Evolutionary conservation across 495 filamentous ascomycete genomes (phyloP), one percentile per base, ranked within the genome.

Genomic region (Mytilinidion resinicola): DNA sequence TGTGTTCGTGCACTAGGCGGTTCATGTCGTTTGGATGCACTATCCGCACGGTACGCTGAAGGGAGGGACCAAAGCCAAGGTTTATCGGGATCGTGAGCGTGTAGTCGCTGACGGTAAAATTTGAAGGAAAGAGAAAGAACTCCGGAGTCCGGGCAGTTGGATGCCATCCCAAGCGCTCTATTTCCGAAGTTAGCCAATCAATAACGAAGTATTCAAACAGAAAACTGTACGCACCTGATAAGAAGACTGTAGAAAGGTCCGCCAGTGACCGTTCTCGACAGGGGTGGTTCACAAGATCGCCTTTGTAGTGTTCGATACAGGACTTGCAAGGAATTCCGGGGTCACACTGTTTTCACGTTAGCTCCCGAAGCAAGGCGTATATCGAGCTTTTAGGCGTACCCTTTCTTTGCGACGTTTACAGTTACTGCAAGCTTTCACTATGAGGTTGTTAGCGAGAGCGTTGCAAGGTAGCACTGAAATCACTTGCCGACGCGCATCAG

Each of bases 261-360:
- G 49, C 52, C 12, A 66, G 39, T 1, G 59, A 36, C 6, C 51
- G 48, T 35, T 64, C 60, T 37, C 66, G 66, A 47, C 64, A 66
- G 6, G 63, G 66, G 17, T 52, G 21, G 11, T 61, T 41, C 10
- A 64, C 25, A 9, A 69, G 54, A 30, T 66, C 54, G 47, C 51
- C 55, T 47, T 62, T 64, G 52, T 61, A 69, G 41, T 69, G 61
- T 3, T 62, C 53, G 4, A 69, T 52, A 42, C 66, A 69, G 8
- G 66, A 42, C 33, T 61, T 61, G 57, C 66, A 69, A 19, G 66
- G 66, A 34, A 58, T 64, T 2, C 63, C 63, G 17, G 56, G 56
- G 33, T 69, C 66, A 50, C 66, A 69, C 39, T 62, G 14, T 4
- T 33, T 11, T n/a, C 34, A 33, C 37, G 33, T 58, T 20, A 56